These are phyloP conservation scores for Daldinia grandis DNA, from an alignment of 495 filamentous ascomycete genomes.

Conservation along the genomic window DNA sequence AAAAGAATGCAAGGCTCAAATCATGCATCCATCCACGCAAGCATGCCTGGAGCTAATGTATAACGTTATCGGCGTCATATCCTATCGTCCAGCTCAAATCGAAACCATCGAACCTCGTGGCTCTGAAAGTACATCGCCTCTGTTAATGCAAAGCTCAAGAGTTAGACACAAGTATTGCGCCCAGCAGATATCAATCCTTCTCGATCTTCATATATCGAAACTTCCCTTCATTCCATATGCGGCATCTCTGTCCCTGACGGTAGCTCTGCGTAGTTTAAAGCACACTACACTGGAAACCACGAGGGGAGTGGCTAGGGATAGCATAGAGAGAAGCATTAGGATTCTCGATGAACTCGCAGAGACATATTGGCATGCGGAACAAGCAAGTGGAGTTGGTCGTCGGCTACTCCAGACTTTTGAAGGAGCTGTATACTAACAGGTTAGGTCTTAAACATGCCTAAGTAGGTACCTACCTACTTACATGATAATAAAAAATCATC, in stretches of 20 bases:
- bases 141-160: conserved; percentile 1
- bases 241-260: conserved; percentile 63
- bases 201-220: conserved; percentile 10
- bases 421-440: neutral
- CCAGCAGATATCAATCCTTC: conserved; percentile 14
- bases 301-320: conserved; percentile 59
- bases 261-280: conserved; percentile 66
- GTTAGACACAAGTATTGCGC: conserved; percentile 26
- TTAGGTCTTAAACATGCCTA: too few relatives aligned
- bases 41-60: conserved; percentile 22
- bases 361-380: conserved; percentile 65
- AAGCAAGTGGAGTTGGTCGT: conserved; percentile 60
- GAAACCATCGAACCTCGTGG: neutral
- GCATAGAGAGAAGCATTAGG: conserved; percentile 59
- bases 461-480: too few relatives aligned
- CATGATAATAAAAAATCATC: neutral
- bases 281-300: conserved; percentile 61
- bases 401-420: conserved; percentile 12
- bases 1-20: conserved; percentile 12
- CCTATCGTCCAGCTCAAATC: conserved; percentile 19
- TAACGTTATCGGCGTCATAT: conserved; percentile 25
- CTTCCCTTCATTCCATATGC: conserved; percentile 68
- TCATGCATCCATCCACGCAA: conserved; percentile 13
- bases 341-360: conserved; percentile 57
- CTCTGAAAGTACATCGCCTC: neutral